Conservation (phyloP, 257 asterid genomes). For the Capsicum rhomboideum region DNA sequence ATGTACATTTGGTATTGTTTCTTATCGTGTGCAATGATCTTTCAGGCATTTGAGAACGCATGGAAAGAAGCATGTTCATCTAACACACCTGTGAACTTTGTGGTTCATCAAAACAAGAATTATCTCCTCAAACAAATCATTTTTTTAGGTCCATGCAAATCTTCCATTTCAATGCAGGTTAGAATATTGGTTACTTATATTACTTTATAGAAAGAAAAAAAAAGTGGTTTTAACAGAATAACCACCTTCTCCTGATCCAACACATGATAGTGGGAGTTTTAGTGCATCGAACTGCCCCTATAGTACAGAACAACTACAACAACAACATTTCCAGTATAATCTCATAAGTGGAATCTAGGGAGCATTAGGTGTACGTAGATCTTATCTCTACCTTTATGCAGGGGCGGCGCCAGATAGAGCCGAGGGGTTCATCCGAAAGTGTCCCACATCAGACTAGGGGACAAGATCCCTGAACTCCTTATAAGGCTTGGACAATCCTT, state of each 20-base stretch:
- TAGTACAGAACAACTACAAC: too few species aligned
- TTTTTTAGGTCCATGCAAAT: constrained; percentile 35
- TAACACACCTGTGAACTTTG: constrained; percentile 4
- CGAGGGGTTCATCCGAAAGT: too few species aligned
- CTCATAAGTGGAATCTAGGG: fast-evolving
- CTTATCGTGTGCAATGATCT: not conserved
- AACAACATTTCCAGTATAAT: not conserved
- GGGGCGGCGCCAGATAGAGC: too few species aligned
- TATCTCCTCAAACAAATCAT: constrained; percentile 26
- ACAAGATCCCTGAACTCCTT: too few species aligned
- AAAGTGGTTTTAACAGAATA: too few species aligned
- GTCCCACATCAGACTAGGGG: too few species aligned
- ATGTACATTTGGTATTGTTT: not conserved
- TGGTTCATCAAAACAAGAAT: constrained; percentile 8
- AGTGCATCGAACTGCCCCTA: too few species aligned
- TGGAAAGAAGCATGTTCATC: constrained; percentile 37
- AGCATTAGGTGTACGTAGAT: fast-evolving
- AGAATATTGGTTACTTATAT: not conserved
- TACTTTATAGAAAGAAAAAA: too few species aligned
- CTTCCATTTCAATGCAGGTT: constrained; percentile 24
- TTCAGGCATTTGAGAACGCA: constrained; percentile 28
- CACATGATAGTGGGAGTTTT: too few species aligned
- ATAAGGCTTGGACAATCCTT: too few species aligned
- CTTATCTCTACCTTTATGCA: not conserved
- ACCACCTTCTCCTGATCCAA: too few species aligned